A percentile compares a stretch with the other conserved stretches of the same genome.
Conservation (phyloP, 768 basidiomycete species). For the Clavulina sp. region DNA sequence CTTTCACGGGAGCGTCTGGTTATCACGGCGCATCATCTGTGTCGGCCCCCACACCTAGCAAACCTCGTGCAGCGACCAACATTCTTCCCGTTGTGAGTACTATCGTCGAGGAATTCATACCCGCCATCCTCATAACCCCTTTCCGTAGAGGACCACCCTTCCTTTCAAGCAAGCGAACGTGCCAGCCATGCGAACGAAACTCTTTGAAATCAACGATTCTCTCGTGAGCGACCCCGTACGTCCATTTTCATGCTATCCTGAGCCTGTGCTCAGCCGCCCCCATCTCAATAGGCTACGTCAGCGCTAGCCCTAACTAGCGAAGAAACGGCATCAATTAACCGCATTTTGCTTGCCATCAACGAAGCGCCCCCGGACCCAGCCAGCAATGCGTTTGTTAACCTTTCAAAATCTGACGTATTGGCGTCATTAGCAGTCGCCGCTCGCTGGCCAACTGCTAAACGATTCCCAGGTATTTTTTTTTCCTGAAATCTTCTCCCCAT, state of each 20-base stretch:
- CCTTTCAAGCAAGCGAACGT: slow-evolving; percentile 79
- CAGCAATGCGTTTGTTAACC: slow-evolving; percentile 21
- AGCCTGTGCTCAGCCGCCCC: background rate
- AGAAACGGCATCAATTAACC: slow-evolving; percentile 40
- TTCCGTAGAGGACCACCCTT: slow-evolving; percentile 37
- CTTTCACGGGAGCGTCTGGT: background rate
- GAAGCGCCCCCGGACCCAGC: slow-evolving; percentile 23
- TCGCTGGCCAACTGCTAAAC: slow-evolving; percentile 55
- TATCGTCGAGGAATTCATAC: too few species aligned
- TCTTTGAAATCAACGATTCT: slow-evolving; percentile 55
- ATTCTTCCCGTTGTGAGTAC: slow-evolving; percentile 16
- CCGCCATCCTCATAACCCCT: too few species aligned
- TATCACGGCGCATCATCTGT: background rate
- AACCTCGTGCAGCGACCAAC: slow-evolving; percentile 20
- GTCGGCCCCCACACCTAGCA: slow-evolving; percentile 13
- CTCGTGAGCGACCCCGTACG: slow-evolving; percentile 54
- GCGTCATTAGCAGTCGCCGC: slow-evolving; percentile 44
- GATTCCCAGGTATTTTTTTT: slow-evolving; percentile 43
- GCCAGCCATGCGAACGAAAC: slow-evolving; percentile 58
- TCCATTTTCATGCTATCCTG: background rate
- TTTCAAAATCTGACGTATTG: slow-evolving; percentile 33
- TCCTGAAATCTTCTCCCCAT: background rate
- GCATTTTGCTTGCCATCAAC: slow-evolving; percentile 42
- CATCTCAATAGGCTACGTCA: slow-evolving; percentile 38
- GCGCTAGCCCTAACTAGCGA: slow-evolving; percentile 53